These are phyloP conservation scores for Carpinus fangiana DNA, from an alignment of 306 rosid genomes.

Conservation along the genomic window DNA sequence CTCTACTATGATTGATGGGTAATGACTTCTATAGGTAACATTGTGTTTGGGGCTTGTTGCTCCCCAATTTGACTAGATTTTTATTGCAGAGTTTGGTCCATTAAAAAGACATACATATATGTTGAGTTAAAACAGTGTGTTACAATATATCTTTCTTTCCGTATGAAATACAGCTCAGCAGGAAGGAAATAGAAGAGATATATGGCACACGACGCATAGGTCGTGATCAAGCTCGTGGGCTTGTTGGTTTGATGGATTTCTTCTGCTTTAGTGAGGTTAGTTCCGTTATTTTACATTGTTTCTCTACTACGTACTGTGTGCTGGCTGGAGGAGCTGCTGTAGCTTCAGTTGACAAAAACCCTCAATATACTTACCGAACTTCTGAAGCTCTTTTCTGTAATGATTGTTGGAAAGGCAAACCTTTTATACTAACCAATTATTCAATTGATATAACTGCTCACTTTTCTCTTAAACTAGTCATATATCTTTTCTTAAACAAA, in stretches of 20 bases:
- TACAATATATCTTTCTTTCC: constrained; percentile 1
- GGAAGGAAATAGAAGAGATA: constrained; percentile 53
- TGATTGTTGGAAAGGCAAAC: no score
- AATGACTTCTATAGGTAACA: background rate
- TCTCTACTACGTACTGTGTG: constrained; percentile 6
- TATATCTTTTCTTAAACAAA: no score
- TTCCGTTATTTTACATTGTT: constrained; percentile 18
- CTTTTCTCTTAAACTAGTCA: no score
- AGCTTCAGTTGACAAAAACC: background rate
- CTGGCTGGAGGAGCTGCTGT: constrained; percentile 14
- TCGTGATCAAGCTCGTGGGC: constrained; percentile 86
- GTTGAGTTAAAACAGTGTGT: background rate
- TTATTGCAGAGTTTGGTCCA: constrained; percentile 12
- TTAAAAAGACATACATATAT: constrained; percentile 5
- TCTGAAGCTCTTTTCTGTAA: background rate
- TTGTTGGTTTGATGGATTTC: constrained; percentile 94
- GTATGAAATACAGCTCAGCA: constrained; percentile 54
- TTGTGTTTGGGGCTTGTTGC: background rate
- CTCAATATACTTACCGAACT: background rate
- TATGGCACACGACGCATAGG: constrained; percentile 93
- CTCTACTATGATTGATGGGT: background rate
- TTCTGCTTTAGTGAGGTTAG: constrained; percentile 97
- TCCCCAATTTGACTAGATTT: constrained; percentile 13
- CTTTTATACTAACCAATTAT: no score
- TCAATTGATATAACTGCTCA: no score